Conservation (phyloP, 768 basidiomycete genomes). For the Mrakia frigida region DNA sequence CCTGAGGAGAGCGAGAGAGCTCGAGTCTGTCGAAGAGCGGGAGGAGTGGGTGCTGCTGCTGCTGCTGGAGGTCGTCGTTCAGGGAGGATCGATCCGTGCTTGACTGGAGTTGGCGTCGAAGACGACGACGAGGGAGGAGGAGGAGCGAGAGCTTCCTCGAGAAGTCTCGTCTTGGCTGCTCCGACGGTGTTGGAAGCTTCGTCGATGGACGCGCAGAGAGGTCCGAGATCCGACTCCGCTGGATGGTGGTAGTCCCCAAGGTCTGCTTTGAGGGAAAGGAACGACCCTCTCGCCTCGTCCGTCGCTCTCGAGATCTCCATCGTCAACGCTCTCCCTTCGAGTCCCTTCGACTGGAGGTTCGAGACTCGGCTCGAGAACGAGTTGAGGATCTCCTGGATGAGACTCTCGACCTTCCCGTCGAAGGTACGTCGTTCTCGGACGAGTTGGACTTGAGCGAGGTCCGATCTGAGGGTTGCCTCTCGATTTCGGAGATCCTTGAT, state of each 20-base stretch:
- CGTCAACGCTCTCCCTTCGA: background rate
- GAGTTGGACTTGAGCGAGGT: background rate
- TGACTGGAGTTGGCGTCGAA: background rate
- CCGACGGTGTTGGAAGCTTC: background rate
- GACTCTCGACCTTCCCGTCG: background rate
- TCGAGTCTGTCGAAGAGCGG: background rate
- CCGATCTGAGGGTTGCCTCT: background rate
- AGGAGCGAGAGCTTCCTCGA: background rate
- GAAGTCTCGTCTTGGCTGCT: background rate
- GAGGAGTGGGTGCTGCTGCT: background rate
- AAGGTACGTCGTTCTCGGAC: background rate
- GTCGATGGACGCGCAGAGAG: background rate
- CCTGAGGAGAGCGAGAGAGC: background rate
- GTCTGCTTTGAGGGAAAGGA: background rate
- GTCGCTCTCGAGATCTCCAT: background rate
- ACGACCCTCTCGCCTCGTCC: background rate
- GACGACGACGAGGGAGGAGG: background rate
- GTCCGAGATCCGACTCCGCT: background rate
- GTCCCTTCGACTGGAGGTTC: background rate
- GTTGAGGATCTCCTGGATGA: background rate
- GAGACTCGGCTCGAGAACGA: background rate
- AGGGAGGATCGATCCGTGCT: background rate
- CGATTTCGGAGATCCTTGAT: background rate
- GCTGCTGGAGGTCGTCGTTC: background rate
- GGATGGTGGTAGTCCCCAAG: background rate